Evolutionary conservation across 208 protist genomes (phyloP).

Genomic region (Kentomonas sorsogonicus): DNA sequence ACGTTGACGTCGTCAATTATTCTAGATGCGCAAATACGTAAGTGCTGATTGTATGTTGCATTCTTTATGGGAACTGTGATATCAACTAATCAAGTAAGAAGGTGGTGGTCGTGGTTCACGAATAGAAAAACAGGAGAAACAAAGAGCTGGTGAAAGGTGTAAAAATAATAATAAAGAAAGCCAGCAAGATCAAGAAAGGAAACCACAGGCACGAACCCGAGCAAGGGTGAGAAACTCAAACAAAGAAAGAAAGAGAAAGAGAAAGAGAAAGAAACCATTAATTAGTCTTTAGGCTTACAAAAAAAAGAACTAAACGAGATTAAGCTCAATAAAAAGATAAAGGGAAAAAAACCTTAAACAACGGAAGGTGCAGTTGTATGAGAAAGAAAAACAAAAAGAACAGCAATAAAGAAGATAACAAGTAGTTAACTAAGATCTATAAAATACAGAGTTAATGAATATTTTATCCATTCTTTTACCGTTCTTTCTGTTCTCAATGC

Average conservation of each 20-base stretch:
- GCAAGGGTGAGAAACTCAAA: not conserved
- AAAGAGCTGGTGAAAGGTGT: not conserved
- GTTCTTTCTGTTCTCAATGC: constrained; percentile 80
- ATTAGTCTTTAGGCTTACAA: too few relatives aligned
- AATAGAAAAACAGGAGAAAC: not conserved
- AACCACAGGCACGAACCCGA: not conserved
- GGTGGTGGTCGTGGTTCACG: not conserved
- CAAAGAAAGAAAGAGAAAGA: constrained; percentile 2
- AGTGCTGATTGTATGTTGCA: too few relatives aligned
- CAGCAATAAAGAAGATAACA: not conserved
- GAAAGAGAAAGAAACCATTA: not conserved
- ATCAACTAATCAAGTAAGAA: not conserved
- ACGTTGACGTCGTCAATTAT: not conserved
- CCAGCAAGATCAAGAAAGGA: not conserved
- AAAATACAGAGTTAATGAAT: constrained; percentile 79
- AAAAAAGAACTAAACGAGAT: too few relatives aligned
- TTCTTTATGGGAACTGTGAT: too few relatives aligned
- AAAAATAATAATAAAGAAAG: not conserved
- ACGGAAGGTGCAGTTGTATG: not conserved
- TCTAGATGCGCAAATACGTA: not conserved
- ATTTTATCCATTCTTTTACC: constrained; percentile 81
- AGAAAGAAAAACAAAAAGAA: constrained; percentile 1
- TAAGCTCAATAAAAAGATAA: not conserved
- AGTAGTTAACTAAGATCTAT: not conserved
- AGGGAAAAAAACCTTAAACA: not conserved